These are phyloP conservation scores for Dunaliella primolecta DNA, from an alignment of 139 green algal genomes.

Conservation along the genomic window DNA sequence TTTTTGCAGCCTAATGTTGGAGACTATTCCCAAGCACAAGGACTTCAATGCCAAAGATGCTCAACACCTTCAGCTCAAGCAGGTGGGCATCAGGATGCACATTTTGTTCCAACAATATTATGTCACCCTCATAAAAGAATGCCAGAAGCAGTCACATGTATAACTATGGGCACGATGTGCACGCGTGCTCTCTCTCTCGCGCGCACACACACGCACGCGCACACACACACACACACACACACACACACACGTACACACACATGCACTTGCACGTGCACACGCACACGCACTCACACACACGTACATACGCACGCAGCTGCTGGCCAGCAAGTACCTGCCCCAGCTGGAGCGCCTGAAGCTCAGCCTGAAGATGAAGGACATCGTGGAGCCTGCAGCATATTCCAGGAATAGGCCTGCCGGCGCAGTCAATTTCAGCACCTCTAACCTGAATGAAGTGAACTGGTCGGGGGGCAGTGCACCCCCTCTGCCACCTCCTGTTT, in stretches of 20 bases:
- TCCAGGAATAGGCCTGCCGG: slow-evolving; percentile 42
- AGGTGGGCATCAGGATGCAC: slow-evolving; percentile 26
- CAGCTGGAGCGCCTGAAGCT: slow-evolving; percentile 71
- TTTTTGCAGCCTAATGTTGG: slow-evolving; percentile 62
- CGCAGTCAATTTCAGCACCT: slow-evolving; percentile 47
- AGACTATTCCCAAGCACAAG: slow-evolving; percentile 73
- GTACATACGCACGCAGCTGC: not conserved
- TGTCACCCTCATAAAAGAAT: not conserved
- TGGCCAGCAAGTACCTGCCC: slow-evolving; percentile 24
- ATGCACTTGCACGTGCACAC: not conserved
- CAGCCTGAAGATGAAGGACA: slow-evolving; percentile 31
- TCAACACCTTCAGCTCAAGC: slow-evolving; percentile 41
- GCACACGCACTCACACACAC: not conserved
- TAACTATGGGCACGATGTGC: not conserved
- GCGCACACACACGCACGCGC: not conserved
- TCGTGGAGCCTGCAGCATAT: slow-evolving; percentile 14
- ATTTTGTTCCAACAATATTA: too few species aligned
- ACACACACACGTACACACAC: not conserved
- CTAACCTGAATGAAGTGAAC: slow-evolving; percentile 60
- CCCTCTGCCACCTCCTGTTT: too few species aligned
- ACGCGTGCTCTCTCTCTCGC: too few species aligned
- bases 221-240: not conserved
- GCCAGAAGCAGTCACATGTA: not conserved
- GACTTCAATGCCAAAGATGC: slow-evolving; percentile 35
- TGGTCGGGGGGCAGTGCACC: slow-evolving; percentile 42